phyloP scores from a whole-genome alignment of 768 basidiomycete species.

The Russula virescens region DNA sequence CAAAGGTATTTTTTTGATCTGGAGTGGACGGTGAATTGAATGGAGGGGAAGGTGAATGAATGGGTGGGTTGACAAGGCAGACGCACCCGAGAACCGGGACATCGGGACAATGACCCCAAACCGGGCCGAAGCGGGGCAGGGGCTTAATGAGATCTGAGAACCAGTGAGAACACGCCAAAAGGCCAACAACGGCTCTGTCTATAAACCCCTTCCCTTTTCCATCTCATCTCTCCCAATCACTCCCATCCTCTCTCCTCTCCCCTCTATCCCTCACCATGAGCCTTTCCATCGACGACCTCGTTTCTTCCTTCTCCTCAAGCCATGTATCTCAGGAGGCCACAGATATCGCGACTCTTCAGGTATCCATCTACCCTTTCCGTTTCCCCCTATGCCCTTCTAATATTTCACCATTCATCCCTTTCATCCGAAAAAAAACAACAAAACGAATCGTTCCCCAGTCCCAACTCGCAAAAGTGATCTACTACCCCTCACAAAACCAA shows the following conservation, averaged over 20 bases:
- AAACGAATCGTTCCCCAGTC: constrained; percentile 30
- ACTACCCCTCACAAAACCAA: constrained; percentile 31
- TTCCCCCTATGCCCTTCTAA: constrained; percentile 21
- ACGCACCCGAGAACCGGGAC: constrained; percentile 2
- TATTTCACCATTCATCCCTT: not conserved
- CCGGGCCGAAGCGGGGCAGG: too few relatives aligned
- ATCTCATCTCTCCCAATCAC: not conserved
- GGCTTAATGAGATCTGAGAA: too few relatives aligned
- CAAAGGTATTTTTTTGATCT: too few relatives aligned
- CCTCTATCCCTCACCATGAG: constrained; percentile 33
- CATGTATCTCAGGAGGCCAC: constrained; percentile 52
- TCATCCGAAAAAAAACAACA: too few relatives aligned
- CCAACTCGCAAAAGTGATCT: constrained; percentile 43
- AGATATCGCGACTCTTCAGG: constrained; percentile 46
- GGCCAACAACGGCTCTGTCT: not conserved
- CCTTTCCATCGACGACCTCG: constrained; percentile 46
- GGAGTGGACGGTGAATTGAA: too few relatives aligned
- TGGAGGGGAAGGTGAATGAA: too few relatives aligned
- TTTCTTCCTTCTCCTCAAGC: constrained; percentile 40
- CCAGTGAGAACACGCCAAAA: too few relatives aligned
- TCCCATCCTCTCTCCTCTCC: not conserved
- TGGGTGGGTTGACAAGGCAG: too few relatives aligned
- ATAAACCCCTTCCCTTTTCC: constrained; percentile 6
- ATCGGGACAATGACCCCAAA: not conserved
- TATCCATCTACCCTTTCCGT: constrained; percentile 24